Base-by-base conservation (phyloP, 2,329 filamentous ascomycete genomes). In the Fusarium luffae region DNA sequence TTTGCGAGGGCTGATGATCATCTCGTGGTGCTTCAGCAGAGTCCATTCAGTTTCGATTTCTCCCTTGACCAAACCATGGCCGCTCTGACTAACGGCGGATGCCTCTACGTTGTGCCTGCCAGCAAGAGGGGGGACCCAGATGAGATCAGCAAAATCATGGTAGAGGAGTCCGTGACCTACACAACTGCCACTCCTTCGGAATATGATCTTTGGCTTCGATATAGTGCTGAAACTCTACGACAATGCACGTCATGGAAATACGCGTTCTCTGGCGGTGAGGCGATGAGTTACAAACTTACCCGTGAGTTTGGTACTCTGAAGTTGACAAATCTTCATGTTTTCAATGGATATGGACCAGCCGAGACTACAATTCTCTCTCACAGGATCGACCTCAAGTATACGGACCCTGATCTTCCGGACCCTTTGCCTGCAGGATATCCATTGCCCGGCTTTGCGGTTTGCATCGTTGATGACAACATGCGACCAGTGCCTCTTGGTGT, bases 301-400 rank as follows among this genome's bases (percentile, higher is more conserved):
- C 16, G 27, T 3, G 58, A 46, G 8, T 55, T 60, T 16, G 19
- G 16, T 2, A 23, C 14, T 9, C 18, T 60, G 3, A 21, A 30
- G 4, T 18, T 42, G 19, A n/a, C 25, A 3, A 19, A 43, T 4
- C 30, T 60, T 11, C 32, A 21, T 2, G 27, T 60, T 8, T 48
- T 43, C 34, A 60, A 60, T n/a, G 32, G 28, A 12, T 60, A 60
- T 14, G 58, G 58, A 8, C 58, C 58, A 1, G 41, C 32, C 2
- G 58, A 56, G 12, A 60, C 40, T 5, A 55, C 50, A 4, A 56
- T 60, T 8, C 27, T 44, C 18, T 25, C n/a, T 5, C 41, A 37
- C 25, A 41, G 5, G 23, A 40, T 34, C 5, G 42, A 40, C 2
- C 23, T 41, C 14, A 9, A 49, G 16, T 37, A 47, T 9, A 11